Evolutionary conservation across 1,284 basidiomycete species (phyloP).

Genomic region (Leccinum subrobustum): DNA sequence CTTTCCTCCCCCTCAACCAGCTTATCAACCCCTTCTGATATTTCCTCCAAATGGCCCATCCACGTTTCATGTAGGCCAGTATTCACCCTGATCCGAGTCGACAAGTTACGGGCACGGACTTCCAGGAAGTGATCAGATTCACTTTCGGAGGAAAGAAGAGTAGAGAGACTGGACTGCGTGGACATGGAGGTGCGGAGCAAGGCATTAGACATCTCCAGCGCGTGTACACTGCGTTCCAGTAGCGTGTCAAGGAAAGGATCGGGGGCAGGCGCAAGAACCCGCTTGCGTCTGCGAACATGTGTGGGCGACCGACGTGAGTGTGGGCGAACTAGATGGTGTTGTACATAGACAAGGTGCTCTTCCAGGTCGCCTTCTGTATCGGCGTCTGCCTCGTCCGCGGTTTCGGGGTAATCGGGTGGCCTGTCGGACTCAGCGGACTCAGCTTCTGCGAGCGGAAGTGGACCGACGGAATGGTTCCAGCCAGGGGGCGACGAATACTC

Average conservation of each 20-base stretch:
- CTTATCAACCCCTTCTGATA: slow-evolving; percentile 58
- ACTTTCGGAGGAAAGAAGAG: slow-evolving; percentile 40
- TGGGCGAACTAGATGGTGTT: slow-evolving; percentile 26
- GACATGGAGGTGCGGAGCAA: slow-evolving; percentile 71
- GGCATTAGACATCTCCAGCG: slow-evolving; percentile 78
- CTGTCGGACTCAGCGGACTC: slow-evolving; percentile 50
- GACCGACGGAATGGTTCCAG: slow-evolving; percentile 18
- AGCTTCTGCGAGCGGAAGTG: slow-evolving; percentile 24
- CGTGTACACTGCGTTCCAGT: slow-evolving; percentile 75
- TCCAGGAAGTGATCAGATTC: slow-evolving; percentile 43
- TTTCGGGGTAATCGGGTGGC: slow-evolving; percentile 74
- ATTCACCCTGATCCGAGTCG: slow-evolving; percentile 47
- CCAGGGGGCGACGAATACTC: slow-evolving; percentile 53
- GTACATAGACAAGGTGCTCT: slow-evolving; percentile 28
- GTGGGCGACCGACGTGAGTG: slow-evolving; percentile 13
- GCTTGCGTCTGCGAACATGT: slow-evolving; percentile 26
- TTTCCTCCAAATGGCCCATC: slow-evolving; percentile 67
- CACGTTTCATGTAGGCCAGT: slow-evolving; percentile 49
- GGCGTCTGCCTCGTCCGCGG: slow-evolving; percentile 72
- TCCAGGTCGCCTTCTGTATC: slow-evolving; percentile 48
- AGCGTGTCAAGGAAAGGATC: slow-evolving; percentile 67
- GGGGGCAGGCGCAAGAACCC: slow-evolving; percentile 12
- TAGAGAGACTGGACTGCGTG: slow-evolving; percentile 60
- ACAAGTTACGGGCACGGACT: slow-evolving; percentile 47
- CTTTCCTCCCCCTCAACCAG: slow-evolving; percentile 40